These are phyloP conservation scores for Aspergillus pseudoviridinutans DNA, from an alignment of 2,329 filamentous ascomycete genomes.

Conservation along the genomic window DNA sequence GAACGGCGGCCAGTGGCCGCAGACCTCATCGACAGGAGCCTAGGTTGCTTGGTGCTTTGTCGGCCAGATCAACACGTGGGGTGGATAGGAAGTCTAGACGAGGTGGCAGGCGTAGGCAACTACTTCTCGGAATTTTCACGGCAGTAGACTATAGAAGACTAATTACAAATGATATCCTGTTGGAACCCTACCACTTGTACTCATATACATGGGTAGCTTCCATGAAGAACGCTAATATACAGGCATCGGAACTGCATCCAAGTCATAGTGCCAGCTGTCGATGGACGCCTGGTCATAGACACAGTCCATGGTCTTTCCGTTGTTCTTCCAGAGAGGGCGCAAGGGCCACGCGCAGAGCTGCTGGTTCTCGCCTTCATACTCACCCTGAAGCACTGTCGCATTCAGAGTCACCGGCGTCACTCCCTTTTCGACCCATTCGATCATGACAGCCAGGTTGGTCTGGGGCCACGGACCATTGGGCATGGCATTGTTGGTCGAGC, in stretches of 20 bases:
- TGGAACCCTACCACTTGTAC: background rate
- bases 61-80: conserved; percentile 22
- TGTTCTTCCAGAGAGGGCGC: conserved; percentile 15
- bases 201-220: background rate
- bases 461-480: conserved; percentile 40
- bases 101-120: conserved; percentile 4
- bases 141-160: background rate
- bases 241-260: background rate
- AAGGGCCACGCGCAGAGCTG: conserved; percentile 22
- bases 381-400: conserved; percentile 26
- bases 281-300: background rate
- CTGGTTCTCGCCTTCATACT: conserved; percentile 14
- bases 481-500: conserved; percentile 38
- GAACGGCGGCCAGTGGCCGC: too few relatives aligned
- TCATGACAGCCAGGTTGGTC: conserved; percentile 42
- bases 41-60: conserved; percentile 13
- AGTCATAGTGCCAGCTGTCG: background rate
- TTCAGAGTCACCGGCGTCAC: conserved; percentile 40
- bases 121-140: conserved; percentile 4
- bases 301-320: conserved; percentile 5
- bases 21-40: background rate
- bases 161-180: background rate
- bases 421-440: conserved; percentile 50
- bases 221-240: background rate
- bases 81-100: conserved; percentile 12